Percentiles rank a stretch among this genome's conserved stretches.
phyloP scores from a whole-genome alignment of 2,329 filamentous ascomycete genomes.

The Dothidotthia symphoricarpi region DNA sequence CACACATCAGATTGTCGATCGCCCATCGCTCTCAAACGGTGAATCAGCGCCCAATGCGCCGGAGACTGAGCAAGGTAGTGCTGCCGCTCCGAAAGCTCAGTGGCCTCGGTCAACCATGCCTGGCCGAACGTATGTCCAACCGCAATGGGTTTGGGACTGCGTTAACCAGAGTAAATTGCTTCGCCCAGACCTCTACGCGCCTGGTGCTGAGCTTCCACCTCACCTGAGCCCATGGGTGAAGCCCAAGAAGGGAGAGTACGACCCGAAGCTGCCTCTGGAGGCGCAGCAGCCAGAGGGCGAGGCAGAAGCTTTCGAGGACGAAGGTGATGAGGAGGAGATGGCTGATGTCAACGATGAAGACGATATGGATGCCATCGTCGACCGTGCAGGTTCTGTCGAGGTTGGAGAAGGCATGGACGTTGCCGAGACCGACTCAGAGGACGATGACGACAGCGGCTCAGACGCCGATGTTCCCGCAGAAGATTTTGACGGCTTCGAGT shows the following conservation, averaged over 20 bases:
- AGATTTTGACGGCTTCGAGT: constrained; percentile 51
- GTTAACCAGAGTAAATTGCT: constrained; percentile 89
- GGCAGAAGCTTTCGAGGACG: constrained; percentile 68
- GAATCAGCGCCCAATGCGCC: constrained; percentile 42
- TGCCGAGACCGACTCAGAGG: constrained; percentile 46
- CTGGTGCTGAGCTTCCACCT: constrained; percentile 84
- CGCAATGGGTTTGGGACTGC: constrained; percentile 98
- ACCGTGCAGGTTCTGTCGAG: constrained; percentile 47
- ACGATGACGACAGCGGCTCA: constrained; percentile 48
- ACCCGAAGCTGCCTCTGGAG: constrained; percentile 80
- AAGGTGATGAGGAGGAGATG: constrained; percentile 45
- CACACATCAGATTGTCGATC: constrained; percentile 94
- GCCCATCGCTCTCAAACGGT: constrained; percentile 63
- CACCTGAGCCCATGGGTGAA: constrained; percentile 97
- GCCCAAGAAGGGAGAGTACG: constrained; percentile 80
- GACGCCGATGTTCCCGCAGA: constrained; percentile 31
- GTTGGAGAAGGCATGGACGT: constrained; percentile 52
- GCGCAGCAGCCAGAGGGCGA: constrained; percentile 88
- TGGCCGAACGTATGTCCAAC: constrained; percentile 90
- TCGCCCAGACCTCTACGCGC: constrained; percentile 81
- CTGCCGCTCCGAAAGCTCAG: constrained; percentile 42
- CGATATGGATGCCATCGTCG: constrained; percentile 32
- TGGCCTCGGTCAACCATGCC: constrained; percentile 72
- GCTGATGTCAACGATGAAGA: constrained; percentile 38
- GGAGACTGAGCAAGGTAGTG: constrained; percentile 58